These are phyloP conservation scores for Colletotrichum sp. DNA, from an alignment of 2,329 filamentous ascomycete genomes.

Conservation along the genomic window DNA sequence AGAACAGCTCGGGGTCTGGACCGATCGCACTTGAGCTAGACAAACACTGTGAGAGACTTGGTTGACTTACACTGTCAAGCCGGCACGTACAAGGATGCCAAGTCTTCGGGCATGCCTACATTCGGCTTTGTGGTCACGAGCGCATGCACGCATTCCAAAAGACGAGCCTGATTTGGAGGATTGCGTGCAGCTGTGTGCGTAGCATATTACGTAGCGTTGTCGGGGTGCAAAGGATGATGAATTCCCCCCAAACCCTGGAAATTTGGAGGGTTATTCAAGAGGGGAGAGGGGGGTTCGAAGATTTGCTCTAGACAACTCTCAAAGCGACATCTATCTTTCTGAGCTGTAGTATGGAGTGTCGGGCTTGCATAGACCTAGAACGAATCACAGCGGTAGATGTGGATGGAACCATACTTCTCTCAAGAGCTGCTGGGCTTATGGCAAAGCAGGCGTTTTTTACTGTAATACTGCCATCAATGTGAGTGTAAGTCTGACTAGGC, in stretches of 20 bases:
- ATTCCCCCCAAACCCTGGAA: background rate
- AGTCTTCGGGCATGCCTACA: slow-evolving; percentile 12
- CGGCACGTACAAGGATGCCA: background rate
- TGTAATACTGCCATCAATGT: background rate
- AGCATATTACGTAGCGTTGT: background rate
- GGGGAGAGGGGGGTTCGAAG: no score
- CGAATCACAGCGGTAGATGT: no score
- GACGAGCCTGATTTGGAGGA: background rate
- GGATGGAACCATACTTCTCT: no score
- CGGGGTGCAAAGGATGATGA: background rate
- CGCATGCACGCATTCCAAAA: background rate
- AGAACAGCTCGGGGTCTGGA: background rate
- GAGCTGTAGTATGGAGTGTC: no score
- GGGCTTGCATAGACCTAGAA: no score
- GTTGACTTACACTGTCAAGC: background rate
- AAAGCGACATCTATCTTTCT: no score
- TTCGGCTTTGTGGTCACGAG: background rate
- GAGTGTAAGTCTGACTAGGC: background rate
- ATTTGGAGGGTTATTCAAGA: background rate
- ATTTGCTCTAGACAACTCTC: no score
- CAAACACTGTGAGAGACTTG: slow-evolving; percentile 11
- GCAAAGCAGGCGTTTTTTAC: background rate
- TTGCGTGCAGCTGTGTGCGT: background rate
- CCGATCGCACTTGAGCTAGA: background rate
- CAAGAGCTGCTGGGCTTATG: background rate